Percentiles rank a stretch among this genome's conserved stretches.
Evolutionary conservation across 2,329 filamentous ascomycete genomes (phyloP).

Genomic region (Akanthomyces lecanii): DNA sequence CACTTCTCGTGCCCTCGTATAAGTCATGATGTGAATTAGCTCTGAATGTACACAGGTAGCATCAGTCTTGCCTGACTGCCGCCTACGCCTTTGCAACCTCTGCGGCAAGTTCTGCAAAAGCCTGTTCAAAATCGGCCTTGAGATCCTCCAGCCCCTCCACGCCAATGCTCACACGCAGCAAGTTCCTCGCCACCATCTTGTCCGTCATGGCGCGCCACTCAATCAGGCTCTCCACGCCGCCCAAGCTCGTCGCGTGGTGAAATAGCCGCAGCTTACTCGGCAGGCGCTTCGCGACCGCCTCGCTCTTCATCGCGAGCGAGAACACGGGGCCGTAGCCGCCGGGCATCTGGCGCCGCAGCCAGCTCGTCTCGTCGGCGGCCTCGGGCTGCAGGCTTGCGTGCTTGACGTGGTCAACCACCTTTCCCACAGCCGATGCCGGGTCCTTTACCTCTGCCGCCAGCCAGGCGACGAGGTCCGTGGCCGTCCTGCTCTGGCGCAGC

Average conservation of each 20-base stretch:
- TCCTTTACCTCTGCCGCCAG: constrained; percentile 49
- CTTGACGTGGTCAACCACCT: constrained; percentile 56
- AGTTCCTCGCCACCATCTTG: constrained; percentile 59
- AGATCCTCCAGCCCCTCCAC: constrained; percentile 86
- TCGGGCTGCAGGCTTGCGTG: constrained; percentile 78
- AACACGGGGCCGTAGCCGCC: constrained; percentile 88
- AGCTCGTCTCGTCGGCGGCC: constrained; percentile 54
- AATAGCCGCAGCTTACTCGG: constrained; percentile 79
- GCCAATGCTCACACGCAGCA: constrained; percentile 80
- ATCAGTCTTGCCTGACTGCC: too few relatives aligned
- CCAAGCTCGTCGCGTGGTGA: constrained; percentile 90
- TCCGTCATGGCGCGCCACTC: constrained; percentile 96
- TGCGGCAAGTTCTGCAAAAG: constrained; percentile 51
- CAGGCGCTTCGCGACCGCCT: constrained; percentile 59
- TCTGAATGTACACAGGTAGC: background rate
- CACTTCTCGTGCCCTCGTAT: background rate
- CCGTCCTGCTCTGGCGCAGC: constrained; percentile 67
- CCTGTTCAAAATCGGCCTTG: constrained; percentile 66
- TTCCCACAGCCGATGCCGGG: constrained; percentile 40
- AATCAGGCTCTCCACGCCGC: constrained; percentile 91
- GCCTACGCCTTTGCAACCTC: background rate
- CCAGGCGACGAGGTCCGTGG: constrained; percentile 67
- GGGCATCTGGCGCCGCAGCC: constrained; percentile 87
- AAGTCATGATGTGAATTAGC: background rate
- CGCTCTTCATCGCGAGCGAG: constrained; percentile 60